Conservation (phyloP, 352 stramenopile genomes). For the Phytopythium helicoides region DNA sequence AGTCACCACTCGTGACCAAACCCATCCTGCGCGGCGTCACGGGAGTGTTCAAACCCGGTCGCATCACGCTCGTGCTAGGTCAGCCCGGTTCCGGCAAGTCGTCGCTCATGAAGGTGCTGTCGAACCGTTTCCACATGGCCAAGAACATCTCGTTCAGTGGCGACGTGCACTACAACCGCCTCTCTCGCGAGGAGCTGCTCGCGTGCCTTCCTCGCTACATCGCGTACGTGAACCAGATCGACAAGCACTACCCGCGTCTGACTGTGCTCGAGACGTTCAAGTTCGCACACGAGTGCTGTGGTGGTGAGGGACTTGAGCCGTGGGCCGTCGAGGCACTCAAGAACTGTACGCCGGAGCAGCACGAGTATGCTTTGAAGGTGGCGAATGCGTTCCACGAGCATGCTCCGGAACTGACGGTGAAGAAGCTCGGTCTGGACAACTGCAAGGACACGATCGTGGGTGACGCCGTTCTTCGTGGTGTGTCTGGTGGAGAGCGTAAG, state of each 20-base stretch:
- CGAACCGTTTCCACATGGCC: conserved; percentile 47
- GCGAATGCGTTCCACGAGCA: conserved; percentile 32
- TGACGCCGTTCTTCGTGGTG: conserved; percentile 44
- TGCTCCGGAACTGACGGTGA: conserved; percentile 40
- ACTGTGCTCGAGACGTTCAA: conserved; percentile 57
- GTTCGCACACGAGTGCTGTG: conserved; percentile 45
- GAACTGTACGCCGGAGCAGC: conserved; percentile 29
- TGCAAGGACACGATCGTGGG: conserved; percentile 61
- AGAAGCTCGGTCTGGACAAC: conserved; percentile 52
- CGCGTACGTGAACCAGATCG: conserved; percentile 43
- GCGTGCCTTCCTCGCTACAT: conserved; percentile 37
- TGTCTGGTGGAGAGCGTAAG: conserved; percentile 65
- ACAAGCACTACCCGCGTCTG: conserved; percentile 40
- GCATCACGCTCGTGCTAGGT: conserved; percentile 56
- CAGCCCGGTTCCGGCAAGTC: conserved; percentile 37
- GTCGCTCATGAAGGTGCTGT: no score
- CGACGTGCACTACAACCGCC: conserved; percentile 45
- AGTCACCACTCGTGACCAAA: conserved; percentile 34
- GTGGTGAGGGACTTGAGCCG: conserved; percentile 28
- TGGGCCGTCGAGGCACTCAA: conserved; percentile 38
- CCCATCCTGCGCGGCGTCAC: conserved; percentile 45
- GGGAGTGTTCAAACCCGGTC: conserved; percentile 41
- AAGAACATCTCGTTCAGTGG: conserved; percentile 41
- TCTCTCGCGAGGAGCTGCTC: conserved; percentile 22
- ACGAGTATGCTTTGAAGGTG: conserved; percentile 32